Percentiles rank a stretch among this genome's conserved stretches.
Evolutionary conservation across 495 filamentous ascomycete genomes (phyloP).

Genomic region (Neurospora sp.): DNA sequence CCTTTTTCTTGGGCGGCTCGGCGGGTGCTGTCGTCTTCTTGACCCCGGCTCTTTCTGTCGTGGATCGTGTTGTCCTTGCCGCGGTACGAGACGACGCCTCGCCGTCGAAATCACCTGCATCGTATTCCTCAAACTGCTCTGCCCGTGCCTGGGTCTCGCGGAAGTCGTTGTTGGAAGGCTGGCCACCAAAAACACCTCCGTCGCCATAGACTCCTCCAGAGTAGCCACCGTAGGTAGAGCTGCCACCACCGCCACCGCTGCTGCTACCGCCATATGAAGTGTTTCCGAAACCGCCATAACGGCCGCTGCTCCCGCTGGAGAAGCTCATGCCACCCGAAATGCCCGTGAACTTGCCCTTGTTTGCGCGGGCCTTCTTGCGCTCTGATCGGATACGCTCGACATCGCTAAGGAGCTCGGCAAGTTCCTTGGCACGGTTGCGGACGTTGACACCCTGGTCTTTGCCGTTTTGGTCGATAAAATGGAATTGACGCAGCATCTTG

Average conservation of each 20-base stretch:
- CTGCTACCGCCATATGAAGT: slow-evolving; percentile 15
- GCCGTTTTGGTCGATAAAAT: slow-evolving; percentile 91
- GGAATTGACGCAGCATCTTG: slow-evolving; percentile 98
- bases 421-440: slow-evolving; percentile 88
- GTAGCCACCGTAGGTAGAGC: slow-evolving; percentile 65
- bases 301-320: slow-evolving; percentile 40
- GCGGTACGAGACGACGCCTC: slow-evolving; percentile 32
- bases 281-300: slow-evolving; percentile 86
- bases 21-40: slow-evolving; percentile 34
- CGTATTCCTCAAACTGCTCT: slow-evolving; percentile 92
- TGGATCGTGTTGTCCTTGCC: slow-evolving; percentile 29
- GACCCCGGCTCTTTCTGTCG: slow-evolving; percentile 30
- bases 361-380: slow-evolving; percentile 83
- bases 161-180: slow-evolving; percentile 48
- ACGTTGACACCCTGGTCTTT: slow-evolving; percentile 99
- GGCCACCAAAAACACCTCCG: slow-evolving; percentile 74
- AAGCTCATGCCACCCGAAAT: slow-evolving; percentile 69
- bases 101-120: slow-evolving; percentile 65
- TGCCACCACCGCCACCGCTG: slow-evolving; percentile 50
- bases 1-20: slow-evolving; percentile 64
- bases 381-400: slow-evolving; percentile 88
- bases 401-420: slow-evolving; percentile 85
- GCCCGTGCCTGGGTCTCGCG: slow-evolving; percentile 40
- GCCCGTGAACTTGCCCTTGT: slow-evolving; percentile 88
- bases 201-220: slow-evolving; percentile 88